phyloP scores from a whole-genome alignment of 176 grass and related monocot species.

The Rhynchospora pubera region DNA sequence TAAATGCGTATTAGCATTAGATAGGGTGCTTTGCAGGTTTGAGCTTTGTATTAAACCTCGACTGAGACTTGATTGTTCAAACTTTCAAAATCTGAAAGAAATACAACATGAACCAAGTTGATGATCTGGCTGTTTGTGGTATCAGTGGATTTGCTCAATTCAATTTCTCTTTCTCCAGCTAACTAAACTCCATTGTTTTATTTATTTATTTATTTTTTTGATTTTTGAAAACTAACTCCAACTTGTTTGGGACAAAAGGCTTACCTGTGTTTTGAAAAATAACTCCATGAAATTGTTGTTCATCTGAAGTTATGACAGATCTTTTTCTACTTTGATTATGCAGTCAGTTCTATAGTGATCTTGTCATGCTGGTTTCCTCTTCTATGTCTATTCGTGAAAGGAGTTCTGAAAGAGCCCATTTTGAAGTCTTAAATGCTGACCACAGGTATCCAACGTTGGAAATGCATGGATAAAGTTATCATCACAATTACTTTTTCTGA shows the following conservation, averaged over 20 bases:
- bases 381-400: slow-evolving; percentile 79
- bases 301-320: slow-evolving; percentile 5
- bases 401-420: slow-evolving; percentile 74
- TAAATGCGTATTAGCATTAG: background rate
- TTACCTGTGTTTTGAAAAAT: no score
- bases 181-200: background rate
- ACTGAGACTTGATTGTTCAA: background rate
- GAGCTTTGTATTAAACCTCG: background rate
- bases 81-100: background rate
- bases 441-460: slow-evolving; percentile 51
- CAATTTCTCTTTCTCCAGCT: background rate
- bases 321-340: slow-evolving; percentile 13
- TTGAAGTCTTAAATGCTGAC: slow-evolving; percentile 85
- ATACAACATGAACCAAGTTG: background rate
- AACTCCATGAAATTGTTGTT: background rate
- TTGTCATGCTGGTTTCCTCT: slow-evolving; percentile 78
- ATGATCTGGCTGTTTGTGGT: background rate
- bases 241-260: no score
- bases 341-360: slow-evolving; percentile 88
- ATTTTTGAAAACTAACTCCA: no score
- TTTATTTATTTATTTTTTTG: no score
- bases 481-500: slow-evolving; percentile 10
- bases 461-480: slow-evolving; percentile 16
- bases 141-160: background rate
- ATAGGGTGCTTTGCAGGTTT: background rate